Conservation (phyloP, 805 yeast species). For the Dipodascus geniculatus region DNA sequence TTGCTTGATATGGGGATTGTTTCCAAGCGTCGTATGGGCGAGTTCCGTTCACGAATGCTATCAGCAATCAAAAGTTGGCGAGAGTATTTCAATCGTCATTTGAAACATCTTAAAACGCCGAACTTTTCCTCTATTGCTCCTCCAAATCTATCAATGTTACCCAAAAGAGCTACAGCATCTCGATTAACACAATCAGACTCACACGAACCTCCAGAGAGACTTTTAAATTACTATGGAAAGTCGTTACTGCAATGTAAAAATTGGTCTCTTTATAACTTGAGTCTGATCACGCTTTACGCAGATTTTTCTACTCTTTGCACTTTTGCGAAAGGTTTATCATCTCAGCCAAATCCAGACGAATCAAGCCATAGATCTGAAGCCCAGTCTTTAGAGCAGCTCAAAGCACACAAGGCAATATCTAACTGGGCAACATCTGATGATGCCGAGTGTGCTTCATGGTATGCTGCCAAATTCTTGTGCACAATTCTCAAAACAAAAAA, state of each 20-base stretch:
- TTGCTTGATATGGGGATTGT: conserved; percentile 28
- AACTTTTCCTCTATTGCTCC: conserved; percentile 2
- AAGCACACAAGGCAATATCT: conserved; percentile 13
- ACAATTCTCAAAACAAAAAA: conserved; percentile 15
- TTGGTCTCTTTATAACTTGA: conserved; percentile 20
- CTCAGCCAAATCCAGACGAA: neutral
- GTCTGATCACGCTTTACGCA: conserved; percentile 18
- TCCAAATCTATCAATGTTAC: neutral
- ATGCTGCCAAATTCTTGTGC: conserved; percentile 19
- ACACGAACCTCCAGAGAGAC: neutral
- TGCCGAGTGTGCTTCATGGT: conserved; percentile 21
- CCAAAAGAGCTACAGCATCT: neutral
- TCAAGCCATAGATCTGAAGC: neutral
- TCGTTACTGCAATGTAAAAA: conserved; percentile 18
- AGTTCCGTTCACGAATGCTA: conserved; percentile 23
- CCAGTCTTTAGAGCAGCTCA: conserved; percentile 16
- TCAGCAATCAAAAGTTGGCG: conserved; percentile 28
- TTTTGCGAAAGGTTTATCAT: conserved; percentile 5
- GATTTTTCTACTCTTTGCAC: conserved; percentile 18
- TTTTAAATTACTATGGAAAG: conserved; percentile 14
- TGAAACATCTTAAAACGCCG: conserved; percentile 13
- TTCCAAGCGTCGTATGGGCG: conserved; percentile 23
- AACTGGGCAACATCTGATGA: conserved; percentile 20
- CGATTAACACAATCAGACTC: neutral
- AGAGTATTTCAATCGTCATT: conserved; percentile 28